Evolutionary conservation across 2,329 filamentous ascomycete species (phyloP).

Genomic region (Stagonosporopsis chrysanthemi): DNA sequence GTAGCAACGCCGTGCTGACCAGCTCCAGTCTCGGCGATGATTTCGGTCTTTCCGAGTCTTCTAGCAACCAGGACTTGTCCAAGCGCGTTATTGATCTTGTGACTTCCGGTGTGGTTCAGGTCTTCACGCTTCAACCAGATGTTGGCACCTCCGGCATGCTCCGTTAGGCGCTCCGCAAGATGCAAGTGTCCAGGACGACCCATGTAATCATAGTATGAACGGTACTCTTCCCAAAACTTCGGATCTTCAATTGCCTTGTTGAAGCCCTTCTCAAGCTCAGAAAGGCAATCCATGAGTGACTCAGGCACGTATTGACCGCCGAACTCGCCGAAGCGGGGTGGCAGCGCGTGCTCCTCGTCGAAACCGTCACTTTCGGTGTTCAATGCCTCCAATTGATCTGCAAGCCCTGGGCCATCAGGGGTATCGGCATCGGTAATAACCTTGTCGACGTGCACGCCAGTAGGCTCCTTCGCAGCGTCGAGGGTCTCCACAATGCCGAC

Average conservation of each 20-base stretch:
- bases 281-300: constrained; percentile 95
- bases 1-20: constrained; percentile 98
- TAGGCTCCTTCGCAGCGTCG: constrained; percentile 66
- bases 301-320: constrained; percentile 98
- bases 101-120: constrained; percentile 94
- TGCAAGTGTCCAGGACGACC: constrained; percentile 92
- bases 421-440: constrained; percentile 68
- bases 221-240: constrained; percentile 95
- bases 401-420: constrained; percentile 70
- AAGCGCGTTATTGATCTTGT: constrained; percentile 99
- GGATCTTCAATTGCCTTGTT: constrained; percentile 85
- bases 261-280: constrained; percentile 90
- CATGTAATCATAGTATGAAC: constrained; percentile 97
- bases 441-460: constrained; percentile 71
- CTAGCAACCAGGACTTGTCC: constrained; percentile 89
- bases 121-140: constrained; percentile 99
- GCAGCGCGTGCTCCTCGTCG: constrained; percentile 63
- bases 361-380: constrained; percentile 63
- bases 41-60: constrained; percentile 90
- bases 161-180: constrained; percentile 84
- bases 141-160: constrained; percentile 88
- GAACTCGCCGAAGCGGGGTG: constrained; percentile 91
- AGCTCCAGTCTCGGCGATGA: constrained; percentile 97
- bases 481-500: constrained; percentile 75
- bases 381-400: constrained; percentile 83